These are phyloP conservation scores for Metschnikowia similis DNA, from an alignment of 805 yeast species.

Conservation along the genomic window DNA sequence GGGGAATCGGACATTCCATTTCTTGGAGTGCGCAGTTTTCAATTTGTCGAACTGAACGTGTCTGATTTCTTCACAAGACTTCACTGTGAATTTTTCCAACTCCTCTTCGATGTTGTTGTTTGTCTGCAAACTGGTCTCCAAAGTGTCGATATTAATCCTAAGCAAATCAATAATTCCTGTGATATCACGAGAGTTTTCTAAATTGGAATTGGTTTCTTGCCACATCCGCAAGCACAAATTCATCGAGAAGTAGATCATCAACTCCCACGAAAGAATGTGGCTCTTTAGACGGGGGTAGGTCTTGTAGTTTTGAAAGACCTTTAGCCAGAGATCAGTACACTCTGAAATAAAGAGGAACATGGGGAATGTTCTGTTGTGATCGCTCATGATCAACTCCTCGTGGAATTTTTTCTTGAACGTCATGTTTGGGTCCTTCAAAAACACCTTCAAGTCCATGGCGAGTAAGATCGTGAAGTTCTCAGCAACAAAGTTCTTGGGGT, in stretches of 20 bases:
- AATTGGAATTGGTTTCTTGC: constrained; percentile 55
- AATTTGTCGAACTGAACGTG: constrained; percentile 46
- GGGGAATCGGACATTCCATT: constrained; percentile 45
- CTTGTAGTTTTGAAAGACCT: constrained; percentile 25
- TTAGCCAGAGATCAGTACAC: constrained; percentile 35
- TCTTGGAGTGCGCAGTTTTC: constrained; percentile 29
- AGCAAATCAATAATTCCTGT: constrained; percentile 48
- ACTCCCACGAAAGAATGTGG: constrained; percentile 47
- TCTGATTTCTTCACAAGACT: constrained; percentile 49
- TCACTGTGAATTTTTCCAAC: constrained; percentile 35
- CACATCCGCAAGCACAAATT: constrained; percentile 57
- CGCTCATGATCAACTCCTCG: constrained; percentile 63
- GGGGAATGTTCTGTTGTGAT: constrained; percentile 48
- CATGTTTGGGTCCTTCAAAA: constrained; percentile 53
- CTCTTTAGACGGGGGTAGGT: constrained; percentile 37
- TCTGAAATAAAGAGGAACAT: constrained; percentile 36
- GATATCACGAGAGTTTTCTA: constrained; percentile 44
- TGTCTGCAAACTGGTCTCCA: constrained; percentile 25
- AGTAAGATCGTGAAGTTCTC: constrained; percentile 46
- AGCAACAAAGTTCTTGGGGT: constrained; percentile 40
- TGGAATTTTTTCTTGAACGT: constrained; percentile 58
- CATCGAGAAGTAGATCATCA: constrained; percentile 54
- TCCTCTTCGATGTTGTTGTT: constrained; percentile 40
- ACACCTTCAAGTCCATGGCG: constrained; percentile 50
- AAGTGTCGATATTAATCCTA: constrained; percentile 22